Conservation (phyloP, 2,329 filamentous ascomycete genomes). For the Fusarium dlaminii region DNA sequence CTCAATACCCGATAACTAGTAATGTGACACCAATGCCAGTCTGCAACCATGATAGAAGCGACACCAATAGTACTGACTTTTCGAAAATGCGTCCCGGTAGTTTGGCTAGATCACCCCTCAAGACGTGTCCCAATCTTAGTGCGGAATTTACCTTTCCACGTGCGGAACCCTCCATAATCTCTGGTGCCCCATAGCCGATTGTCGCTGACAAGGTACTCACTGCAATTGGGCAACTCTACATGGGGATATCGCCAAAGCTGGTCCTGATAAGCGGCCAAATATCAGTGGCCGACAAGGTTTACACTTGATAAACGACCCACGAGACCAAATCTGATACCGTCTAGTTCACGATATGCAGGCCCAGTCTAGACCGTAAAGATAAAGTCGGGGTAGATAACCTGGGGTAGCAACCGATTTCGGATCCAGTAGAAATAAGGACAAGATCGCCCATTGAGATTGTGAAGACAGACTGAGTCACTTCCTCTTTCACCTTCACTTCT, state of each 20-base stretch:
- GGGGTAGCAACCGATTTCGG: not conserved
- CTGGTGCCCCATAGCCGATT: not conserved
- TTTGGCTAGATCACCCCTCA: not conserved
- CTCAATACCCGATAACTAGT: not conserved
- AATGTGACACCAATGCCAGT: not conserved
- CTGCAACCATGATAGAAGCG: not conserved
- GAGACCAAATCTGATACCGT: not conserved
- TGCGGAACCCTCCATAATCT: not conserved
- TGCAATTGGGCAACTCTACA: not conserved
- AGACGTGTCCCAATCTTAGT: not conserved
- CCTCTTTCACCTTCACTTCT: not conserved
- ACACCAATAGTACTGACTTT: not conserved
- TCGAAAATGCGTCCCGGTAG: not conserved
- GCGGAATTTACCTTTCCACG: not conserved
- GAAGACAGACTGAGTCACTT: not conserved
- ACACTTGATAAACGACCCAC: not conserved
- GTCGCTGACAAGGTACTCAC: not conserved
- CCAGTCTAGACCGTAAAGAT: not conserved
- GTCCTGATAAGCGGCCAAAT: not conserved
- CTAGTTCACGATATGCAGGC: not conserved
- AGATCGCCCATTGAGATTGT: not conserved
- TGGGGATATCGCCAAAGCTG: not conserved
- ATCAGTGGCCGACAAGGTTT: not conserved
- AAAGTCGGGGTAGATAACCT: slow-evolving; percentile 1
- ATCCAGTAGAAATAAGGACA: not conserved